Conservation (phyloP, 805 yeast genomes). For the Cyberlindnera maritima region DNA sequence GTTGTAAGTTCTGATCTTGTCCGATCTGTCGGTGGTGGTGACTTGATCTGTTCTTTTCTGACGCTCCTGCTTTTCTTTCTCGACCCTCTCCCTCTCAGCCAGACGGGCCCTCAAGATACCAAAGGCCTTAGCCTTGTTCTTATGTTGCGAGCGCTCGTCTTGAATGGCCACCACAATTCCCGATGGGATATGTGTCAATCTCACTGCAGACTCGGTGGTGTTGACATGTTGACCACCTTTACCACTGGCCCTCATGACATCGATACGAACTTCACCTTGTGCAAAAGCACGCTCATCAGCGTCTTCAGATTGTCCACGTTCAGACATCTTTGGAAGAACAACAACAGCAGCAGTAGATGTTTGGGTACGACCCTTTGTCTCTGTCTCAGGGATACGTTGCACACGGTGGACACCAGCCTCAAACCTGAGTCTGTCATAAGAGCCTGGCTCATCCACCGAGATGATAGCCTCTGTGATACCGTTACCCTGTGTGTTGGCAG, state of each 20-base stretch:
- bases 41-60: slow-evolving; percentile 78
- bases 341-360: slow-evolving; percentile 96
- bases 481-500: slow-evolving; percentile 54
- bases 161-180: slow-evolving; percentile 89
- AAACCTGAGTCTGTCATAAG: slow-evolving; percentile 68
- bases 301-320: slow-evolving; percentile 43
- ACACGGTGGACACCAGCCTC: slow-evolving; percentile 98
- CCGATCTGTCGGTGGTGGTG: slow-evolving; percentile 83
- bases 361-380: slow-evolving; percentile 89
- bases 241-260: slow-evolving; percentile 97
- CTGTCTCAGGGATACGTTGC: slow-evolving; percentile 91
- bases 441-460: slow-evolving; percentile 68
- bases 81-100: slow-evolving; percentile 74
- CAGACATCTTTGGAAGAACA: slow-evolving; percentile 79
- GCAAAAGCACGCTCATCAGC: slow-evolving; percentile 68
- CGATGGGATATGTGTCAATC: slow-evolving; percentile 88
- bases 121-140: slow-evolving; percentile 90
- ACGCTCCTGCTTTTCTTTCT: slow-evolving; percentile 62
- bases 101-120: slow-evolving; percentile 76
- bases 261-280: slow-evolving; percentile 86
- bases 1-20: slow-evolving; percentile 91
- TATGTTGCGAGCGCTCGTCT: slow-evolving; percentile 93
- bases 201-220: slow-evolving; percentile 95
- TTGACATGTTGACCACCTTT: slow-evolving; percentile 98
- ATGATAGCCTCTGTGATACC: slow-evolving; percentile 79